Conservation (phyloP, 2,329 filamentous ascomycete genomes). For the Hysterium pulicare region DNA sequence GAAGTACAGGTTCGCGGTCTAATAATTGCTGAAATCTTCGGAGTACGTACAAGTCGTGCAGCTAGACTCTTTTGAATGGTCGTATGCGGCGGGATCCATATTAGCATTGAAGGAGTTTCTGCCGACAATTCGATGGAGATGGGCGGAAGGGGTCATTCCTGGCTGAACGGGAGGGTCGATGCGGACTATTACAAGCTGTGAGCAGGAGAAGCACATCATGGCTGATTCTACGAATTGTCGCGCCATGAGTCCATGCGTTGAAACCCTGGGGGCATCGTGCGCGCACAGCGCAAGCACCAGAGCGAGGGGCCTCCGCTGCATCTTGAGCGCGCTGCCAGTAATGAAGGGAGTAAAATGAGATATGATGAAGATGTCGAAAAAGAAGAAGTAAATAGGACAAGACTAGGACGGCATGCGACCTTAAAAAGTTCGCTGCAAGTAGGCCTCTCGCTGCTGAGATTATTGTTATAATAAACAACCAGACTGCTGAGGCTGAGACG, state of each 20-base stretch:
- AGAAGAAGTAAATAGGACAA: background rate
- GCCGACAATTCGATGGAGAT: slow-evolving; percentile 21
- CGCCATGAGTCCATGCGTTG: slow-evolving; percentile 16
- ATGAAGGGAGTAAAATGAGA: background rate
- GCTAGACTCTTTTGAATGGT: slow-evolving; percentile 14
- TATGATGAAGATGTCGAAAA: background rate
- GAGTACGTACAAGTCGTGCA: slow-evolving; percentile 25
- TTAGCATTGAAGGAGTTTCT: slow-evolving; percentile 26
- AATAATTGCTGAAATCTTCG: slow-evolving; percentile 21
- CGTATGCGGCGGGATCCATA: slow-evolving; percentile 17
- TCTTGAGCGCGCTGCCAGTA: slow-evolving; percentile 6
- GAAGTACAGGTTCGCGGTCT: slow-evolving; percentile 27
- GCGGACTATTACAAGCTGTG: slow-evolving; percentile 12
- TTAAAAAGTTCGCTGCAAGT: background rate
- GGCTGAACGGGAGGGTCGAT: slow-evolving; percentile 15
- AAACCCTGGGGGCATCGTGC: slow-evolving; percentile 15
- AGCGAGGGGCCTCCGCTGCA: slow-evolving; percentile 19
- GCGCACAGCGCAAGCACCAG: slow-evolving; percentile 15
- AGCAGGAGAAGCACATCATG: slow-evolving; percentile 19
- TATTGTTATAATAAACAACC: background rate
- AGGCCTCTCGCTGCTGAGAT: background rate
- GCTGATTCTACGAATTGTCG: slow-evolving; percentile 15
- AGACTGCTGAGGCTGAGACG: too few species aligned
- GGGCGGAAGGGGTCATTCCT: slow-evolving; percentile 7
- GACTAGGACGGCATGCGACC: background rate